Conservation (phyloP, 768 basidiomycete genomes). For the Hericium alpestre region DNA sequence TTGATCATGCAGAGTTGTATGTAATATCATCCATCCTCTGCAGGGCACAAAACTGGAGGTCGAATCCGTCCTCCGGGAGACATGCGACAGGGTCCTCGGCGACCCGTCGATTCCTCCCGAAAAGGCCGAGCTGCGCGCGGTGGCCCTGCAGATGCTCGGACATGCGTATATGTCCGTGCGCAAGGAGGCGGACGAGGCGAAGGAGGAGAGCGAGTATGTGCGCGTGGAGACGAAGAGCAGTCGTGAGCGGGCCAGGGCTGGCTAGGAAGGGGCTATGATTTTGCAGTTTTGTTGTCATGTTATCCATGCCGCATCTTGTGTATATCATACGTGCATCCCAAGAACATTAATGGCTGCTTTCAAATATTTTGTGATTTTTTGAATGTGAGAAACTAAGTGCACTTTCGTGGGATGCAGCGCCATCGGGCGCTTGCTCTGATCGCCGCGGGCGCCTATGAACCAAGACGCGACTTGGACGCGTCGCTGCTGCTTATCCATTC, state of each 20-base stretch:
- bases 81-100: slow-evolving; percentile 70
- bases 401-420: no score
- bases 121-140: slow-evolving; percentile 63
- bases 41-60: slow-evolving; percentile 88
- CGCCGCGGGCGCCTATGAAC: no score
- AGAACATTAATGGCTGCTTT: no score
- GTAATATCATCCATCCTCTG: neutral
- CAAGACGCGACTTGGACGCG: no score
- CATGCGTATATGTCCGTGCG: slow-evolving; percentile 64
- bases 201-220: slow-evolving; percentile 73
- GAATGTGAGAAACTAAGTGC: no score
- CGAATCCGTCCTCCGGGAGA: slow-evolving; percentile 81
- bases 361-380: no score
- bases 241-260: slow-evolving; percentile 25
- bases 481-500: no score
- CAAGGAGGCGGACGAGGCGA: slow-evolving; percentile 40
- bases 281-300: no score
- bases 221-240: slow-evolving; percentile 67
- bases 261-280: no score
- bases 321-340: no score
- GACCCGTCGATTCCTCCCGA: slow-evolving; percentile 40
- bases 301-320: no score
- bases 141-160: slow-evolving; percentile 76
- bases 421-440: no score
- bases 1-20: neutral